Evolutionary conservation across 768 basidiomycete species (phyloP).

Genomic region (Zangia roseola): DNA sequence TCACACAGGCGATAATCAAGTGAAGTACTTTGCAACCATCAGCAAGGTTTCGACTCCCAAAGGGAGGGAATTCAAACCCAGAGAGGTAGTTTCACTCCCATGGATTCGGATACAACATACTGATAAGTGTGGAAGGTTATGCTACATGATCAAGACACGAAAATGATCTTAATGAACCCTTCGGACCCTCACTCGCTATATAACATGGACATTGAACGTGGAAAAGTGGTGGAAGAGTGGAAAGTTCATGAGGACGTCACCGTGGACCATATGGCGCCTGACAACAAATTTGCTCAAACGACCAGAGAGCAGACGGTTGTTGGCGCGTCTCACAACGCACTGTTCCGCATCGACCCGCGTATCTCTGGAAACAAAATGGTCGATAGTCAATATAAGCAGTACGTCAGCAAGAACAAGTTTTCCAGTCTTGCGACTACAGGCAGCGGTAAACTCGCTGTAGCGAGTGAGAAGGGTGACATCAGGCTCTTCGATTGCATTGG

Average conservation of each 20-base stretch:
- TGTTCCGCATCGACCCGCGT: slow-evolving; percentile 98
- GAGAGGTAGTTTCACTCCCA: slow-evolving; percentile 56
- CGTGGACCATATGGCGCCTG: slow-evolving; percentile 88
- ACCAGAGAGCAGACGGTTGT: slow-evolving; percentile 91
- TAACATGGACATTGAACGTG: slow-evolving; percentile 89
- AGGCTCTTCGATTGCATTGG: slow-evolving; percentile 93
- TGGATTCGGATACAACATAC: neutral
- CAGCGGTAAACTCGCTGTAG: slow-evolving; percentile 84
- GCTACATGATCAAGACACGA: slow-evolving; percentile 94
- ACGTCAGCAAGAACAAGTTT: slow-evolving; percentile 92
- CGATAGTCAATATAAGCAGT: slow-evolving; percentile 94
- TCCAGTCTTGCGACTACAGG: slow-evolving; percentile 90
- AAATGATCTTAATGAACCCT: slow-evolving; percentile 92
- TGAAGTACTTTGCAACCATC: slow-evolving; percentile 88
- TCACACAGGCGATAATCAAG: slow-evolving; percentile 62
- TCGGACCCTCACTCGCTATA: slow-evolving; percentile 78
- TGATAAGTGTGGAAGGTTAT: slow-evolving; percentile 62
- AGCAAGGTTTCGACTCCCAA: slow-evolving; percentile 76
- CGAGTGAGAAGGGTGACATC: slow-evolving; percentile 96
- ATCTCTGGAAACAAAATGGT: slow-evolving; percentile 91
- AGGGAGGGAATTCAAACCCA: slow-evolving; percentile 82
- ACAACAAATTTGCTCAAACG: slow-evolving; percentile 92
- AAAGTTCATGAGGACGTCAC: slow-evolving; percentile 89
- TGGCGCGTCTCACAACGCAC: slow-evolving; percentile 88
- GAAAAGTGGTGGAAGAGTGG: slow-evolving; percentile 98